Evolutionary conservation across 2,329 filamentous ascomycete genomes (phyloP).

Genomic region (Daldinia eschscholtzii): DNA sequence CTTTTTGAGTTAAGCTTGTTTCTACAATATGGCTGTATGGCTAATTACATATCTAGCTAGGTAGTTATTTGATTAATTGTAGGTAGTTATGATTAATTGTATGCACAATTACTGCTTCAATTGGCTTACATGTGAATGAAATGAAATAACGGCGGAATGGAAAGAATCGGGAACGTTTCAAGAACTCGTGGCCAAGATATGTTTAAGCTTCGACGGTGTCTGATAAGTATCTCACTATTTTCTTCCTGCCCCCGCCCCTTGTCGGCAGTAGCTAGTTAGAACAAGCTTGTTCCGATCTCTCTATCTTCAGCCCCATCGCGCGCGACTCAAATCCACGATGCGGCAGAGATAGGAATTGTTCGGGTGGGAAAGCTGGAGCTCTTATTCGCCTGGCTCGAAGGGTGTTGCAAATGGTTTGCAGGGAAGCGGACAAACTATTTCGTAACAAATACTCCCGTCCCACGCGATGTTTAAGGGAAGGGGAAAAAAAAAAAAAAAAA

Average conservation of each 20-base stretch:
- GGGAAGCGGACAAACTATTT: slow-evolving; percentile 51
- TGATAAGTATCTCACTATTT: slow-evolving; percentile 20
- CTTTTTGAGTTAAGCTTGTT: slow-evolving; percentile 9
- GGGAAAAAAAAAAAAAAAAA: no score
- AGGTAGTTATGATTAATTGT: no score
- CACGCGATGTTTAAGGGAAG: slow-evolving; percentile 47
- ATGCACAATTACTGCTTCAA: background rate
- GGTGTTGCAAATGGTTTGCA: slow-evolving; percentile 51
- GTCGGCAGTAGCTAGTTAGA: background rate
- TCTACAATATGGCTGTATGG: slow-evolving; percentile 1
- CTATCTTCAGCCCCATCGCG: slow-evolving; percentile 31
- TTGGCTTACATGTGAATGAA: slow-evolving; percentile 16
- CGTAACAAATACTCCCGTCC: slow-evolving; percentile 51
- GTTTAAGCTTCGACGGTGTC: slow-evolving; percentile 29
- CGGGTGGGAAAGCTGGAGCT: slow-evolving; percentile 40
- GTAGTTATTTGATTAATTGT: no score
- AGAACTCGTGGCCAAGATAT: slow-evolving; percentile 18
- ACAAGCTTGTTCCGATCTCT: slow-evolving; percentile 29
- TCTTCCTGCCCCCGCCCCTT: slow-evolving; percentile 12
- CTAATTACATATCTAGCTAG: background rate
- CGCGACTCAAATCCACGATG: slow-evolving; percentile 35
- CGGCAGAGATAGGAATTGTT: slow-evolving; percentile 47
- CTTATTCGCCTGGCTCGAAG: slow-evolving; percentile 46
- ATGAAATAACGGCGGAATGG: background rate
- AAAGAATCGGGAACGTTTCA: slow-evolving; percentile 3